phyloP scores from a whole-genome alignment of 1,139 yeast species.

The Suhomyces ambrosiae region DNA sequence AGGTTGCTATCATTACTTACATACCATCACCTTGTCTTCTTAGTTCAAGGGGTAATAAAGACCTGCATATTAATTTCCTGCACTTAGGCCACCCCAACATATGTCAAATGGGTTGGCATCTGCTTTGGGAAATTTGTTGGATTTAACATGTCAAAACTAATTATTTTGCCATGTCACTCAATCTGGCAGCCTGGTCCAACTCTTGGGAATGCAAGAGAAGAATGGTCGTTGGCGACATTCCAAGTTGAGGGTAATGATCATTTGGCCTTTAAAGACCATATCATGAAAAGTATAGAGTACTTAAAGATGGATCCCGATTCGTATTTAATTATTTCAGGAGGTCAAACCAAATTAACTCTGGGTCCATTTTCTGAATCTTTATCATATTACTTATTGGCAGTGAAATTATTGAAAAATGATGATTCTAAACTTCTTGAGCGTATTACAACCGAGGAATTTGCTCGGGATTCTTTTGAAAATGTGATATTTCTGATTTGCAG shows the following conservation, averaged over 20 bases:
- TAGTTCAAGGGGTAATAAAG: background rate
- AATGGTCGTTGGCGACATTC: slow-evolving; percentile 69
- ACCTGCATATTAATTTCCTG: slow-evolving; percentile 1
- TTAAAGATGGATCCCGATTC: slow-evolving; percentile 32
- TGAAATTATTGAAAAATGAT: slow-evolving; percentile 13
- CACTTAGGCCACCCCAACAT: background rate
- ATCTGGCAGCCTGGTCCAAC: slow-evolving; percentile 52
- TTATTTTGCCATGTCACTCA: slow-evolving; percentile 71
- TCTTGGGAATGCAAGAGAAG: slow-evolving; percentile 42
- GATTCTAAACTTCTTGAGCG: slow-evolving; percentile 21
- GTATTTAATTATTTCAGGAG: slow-evolving; percentile 65
- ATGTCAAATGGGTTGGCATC: background rate
- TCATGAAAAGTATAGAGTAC: slow-evolving; percentile 38
- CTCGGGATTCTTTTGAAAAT: slow-evolving; percentile 83
- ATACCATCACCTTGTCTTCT: slow-evolving; percentile 20
- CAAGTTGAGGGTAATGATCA: slow-evolving; percentile 73
- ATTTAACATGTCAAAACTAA: slow-evolving; percentile 7
- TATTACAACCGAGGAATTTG: slow-evolving; percentile 62
- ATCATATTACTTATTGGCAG: slow-evolving; percentile 52
- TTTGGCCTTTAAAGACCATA: slow-evolving; percentile 65
- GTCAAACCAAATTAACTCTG: slow-evolving; percentile 60
- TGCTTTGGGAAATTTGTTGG: background rate
- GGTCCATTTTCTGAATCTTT: slow-evolving; percentile 63
- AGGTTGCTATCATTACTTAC: slow-evolving; percentile 59
- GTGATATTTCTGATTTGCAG: slow-evolving; percentile 63